phyloP scores from a whole-genome alignment of 371 early-diverging fungal genomes.

The Conidiobolus incongruus region DNA sequence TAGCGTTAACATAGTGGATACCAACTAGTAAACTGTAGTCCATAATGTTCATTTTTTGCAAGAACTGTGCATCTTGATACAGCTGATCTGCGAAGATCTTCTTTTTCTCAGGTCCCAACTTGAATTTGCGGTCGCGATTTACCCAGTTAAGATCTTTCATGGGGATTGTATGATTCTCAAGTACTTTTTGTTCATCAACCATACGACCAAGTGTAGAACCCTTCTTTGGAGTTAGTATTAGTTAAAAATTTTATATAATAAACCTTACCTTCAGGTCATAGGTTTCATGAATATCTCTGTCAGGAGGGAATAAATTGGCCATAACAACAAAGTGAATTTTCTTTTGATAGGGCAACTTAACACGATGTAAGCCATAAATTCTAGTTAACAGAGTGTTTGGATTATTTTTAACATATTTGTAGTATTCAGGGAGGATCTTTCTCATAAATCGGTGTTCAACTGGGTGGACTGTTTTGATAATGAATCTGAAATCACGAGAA shows the following conservation, averaged over 20 bases:
- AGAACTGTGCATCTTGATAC: constrained; percentile 55
- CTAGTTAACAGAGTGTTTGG: constrained; percentile 87
- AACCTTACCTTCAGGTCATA: constrained; percentile 93
- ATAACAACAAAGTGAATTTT: constrained; percentile 96
- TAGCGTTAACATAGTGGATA: constrained; percentile 39
- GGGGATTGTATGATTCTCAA: constrained; percentile 49
- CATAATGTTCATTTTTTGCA: constrained; percentile 73
- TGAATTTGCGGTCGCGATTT: constrained; percentile 32
- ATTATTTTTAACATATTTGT: constrained; percentile 60
- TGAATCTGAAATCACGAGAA: constrained; percentile 89
- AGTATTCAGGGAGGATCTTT: constrained; percentile 64
- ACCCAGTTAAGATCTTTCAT: constrained; percentile 94
- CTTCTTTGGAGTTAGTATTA: neutral
- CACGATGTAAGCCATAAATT: constrained; percentile 86
- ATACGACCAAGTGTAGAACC: constrained; percentile 78
- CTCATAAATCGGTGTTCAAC: constrained; percentile 83
- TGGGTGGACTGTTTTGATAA: constrained; percentile 92
- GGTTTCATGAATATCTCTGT: constrained; percentile 85
- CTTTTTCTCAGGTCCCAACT: constrained; percentile 67
- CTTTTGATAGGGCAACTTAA: constrained; percentile 71
- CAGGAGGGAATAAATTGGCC: constrained; percentile 92
- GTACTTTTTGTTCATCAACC: constrained; percentile 46
- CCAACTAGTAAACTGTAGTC: constrained; percentile 91
- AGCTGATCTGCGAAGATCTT: constrained; percentile 54
- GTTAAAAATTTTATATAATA: constrained; percentile 2